Evolutionary conservation across 345 rosid genomes (phyloP), one percentile per base, ranked within the genome.

Genomic region (Hibiscus syriacus): DNA sequence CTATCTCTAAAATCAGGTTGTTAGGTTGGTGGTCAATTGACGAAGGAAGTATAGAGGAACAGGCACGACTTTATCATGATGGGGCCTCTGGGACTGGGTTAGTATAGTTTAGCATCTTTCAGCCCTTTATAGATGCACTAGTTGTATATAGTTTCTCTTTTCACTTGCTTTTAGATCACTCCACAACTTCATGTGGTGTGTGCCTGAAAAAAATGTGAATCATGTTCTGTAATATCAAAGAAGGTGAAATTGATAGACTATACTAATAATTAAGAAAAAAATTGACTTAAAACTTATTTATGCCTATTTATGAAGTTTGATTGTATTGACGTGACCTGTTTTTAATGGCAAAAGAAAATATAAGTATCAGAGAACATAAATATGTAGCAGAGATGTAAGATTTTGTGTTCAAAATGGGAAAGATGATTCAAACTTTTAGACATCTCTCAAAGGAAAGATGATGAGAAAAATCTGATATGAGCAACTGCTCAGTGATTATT

Each of bases 11-110:
- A 66, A 66, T 22, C 89, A 94, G 98, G 85, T 79, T 94, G 63
- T 62, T 94, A 72, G 99, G 99, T 56, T 94, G 99, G 99, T 94
- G 99, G 99, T 94, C 99, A 11, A 94, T 94, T 73, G 98, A 94
- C 73, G 98, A 94, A 76, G 97, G 92, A 72, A 92, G 98, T 68
- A 70, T 75, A 48, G 99, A 94, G 85, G 99, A 94, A 64, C 96
- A 94, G 77, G 96, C 97, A 26, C 87, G 85, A 25, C 83, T 94
- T 58, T 85, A 83, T 82, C 74, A 84, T 38, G 95, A 83, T 66
- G 82, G 79, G 34, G 80, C 81, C 71, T 83, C 90, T 60, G 90
- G n/a, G n/a, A n/a, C n/a, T n/a, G n/a, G 98, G 99, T 89, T 50
- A 80, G 83, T 77, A 38, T 73, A 54, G 10, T 55, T 27, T 68